phyloP scores from a whole-genome alignment of 2,329 filamentous ascomycete genomes.

The Arthrobotrys megalospora region DNA sequence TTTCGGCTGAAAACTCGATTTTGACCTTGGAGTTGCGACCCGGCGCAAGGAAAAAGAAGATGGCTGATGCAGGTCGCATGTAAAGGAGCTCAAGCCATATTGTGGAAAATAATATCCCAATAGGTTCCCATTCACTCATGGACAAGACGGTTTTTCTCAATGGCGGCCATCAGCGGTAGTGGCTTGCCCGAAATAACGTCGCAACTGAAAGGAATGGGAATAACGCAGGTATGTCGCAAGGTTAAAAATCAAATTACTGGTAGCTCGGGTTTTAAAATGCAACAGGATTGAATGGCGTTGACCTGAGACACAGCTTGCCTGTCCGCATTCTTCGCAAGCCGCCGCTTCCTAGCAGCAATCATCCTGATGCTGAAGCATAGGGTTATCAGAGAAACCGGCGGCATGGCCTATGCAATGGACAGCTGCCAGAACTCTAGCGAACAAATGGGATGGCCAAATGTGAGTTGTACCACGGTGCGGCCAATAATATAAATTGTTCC shows the following conservation, averaged over 20 bases:
- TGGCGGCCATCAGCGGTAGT: slow-evolving; percentile 46
- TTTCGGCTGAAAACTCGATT: slow-evolving; percentile 54
- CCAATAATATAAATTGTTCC: slow-evolving; percentile 53
- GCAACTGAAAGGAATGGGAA: slow-evolving; percentile 45
- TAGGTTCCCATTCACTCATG: slow-evolving; percentile 12
- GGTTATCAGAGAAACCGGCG: slow-evolving; percentile 44
- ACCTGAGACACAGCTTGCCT: slow-evolving; percentile 57
- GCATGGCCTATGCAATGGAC: slow-evolving; percentile 45
- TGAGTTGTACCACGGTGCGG: slow-evolving; percentile 54
- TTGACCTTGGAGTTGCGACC: slow-evolving; percentile 34
- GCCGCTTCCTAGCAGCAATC: slow-evolving; percentile 39
- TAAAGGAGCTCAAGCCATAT: slow-evolving; percentile 46
- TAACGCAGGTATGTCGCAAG: slow-evolving; percentile 61
- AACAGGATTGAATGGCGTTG: slow-evolving; percentile 61
- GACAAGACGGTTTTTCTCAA: slow-evolving; percentile 35
- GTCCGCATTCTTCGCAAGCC: slow-evolving; percentile 52
- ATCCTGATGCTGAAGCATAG: slow-evolving; percentile 48
- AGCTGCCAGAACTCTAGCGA: slow-evolving; percentile 61
- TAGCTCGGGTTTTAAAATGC: slow-evolving; percentile 60
- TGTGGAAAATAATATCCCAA: slow-evolving; percentile 17
- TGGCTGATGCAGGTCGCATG: slow-evolving; percentile 25
- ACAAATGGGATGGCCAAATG: slow-evolving; percentile 55
- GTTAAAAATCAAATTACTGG: slow-evolving; percentile 59
- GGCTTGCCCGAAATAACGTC: slow-evolving; percentile 48
- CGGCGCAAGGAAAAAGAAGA: slow-evolving; percentile 12